phyloP scores from a whole-genome alignment of 1,139 yeast genomes.

The Taiozyma onychis region DNA sequence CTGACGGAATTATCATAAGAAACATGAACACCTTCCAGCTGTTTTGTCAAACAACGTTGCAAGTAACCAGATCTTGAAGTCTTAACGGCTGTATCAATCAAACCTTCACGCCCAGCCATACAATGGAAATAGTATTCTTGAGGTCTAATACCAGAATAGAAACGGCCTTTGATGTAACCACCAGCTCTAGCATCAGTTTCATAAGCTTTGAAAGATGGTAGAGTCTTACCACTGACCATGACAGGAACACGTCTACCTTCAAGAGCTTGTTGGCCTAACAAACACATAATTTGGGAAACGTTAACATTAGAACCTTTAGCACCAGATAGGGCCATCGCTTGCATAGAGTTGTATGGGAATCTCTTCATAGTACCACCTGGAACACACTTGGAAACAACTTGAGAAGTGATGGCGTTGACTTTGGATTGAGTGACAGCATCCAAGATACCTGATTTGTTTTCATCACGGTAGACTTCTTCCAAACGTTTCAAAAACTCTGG shows the following conservation, averaged over 20 bases:
- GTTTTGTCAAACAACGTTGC: constrained; percentile 97
- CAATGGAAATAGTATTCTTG: constrained; percentile 99
- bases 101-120: constrained; percentile 99
- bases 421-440: constrained; percentile 96
- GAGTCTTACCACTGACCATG: constrained; percentile 96
- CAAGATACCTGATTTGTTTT: constrained; percentile 82
- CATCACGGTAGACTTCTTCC: constrained; percentile 94
- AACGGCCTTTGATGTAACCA: constrained; percentile 95
- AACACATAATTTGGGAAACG: constrained; percentile 98
- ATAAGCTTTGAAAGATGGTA: constrained; percentile 93
- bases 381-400: constrained; percentile 89
- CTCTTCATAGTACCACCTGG: constrained; percentile 95
- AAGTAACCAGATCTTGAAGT: constrained; percentile 98
- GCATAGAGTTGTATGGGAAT: constrained; percentile 97
- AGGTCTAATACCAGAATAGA: constrained; percentile 97
- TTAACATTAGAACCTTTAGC: constrained; percentile 99
- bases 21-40: constrained; percentile 94
- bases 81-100: constrained; percentile 98
- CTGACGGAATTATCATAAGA: constrained; percentile 94
- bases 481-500: constrained; percentile 81
- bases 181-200: constrained; percentile 99
- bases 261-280: constrained; percentile 97
- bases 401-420: constrained; percentile 86
- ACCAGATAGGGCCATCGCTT: constrained; percentile 98
- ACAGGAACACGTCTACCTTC: constrained; percentile 99